phyloP scores from a whole-genome alignment of 805 yeast species.

The Wickerhamiella cacticola region DNA sequence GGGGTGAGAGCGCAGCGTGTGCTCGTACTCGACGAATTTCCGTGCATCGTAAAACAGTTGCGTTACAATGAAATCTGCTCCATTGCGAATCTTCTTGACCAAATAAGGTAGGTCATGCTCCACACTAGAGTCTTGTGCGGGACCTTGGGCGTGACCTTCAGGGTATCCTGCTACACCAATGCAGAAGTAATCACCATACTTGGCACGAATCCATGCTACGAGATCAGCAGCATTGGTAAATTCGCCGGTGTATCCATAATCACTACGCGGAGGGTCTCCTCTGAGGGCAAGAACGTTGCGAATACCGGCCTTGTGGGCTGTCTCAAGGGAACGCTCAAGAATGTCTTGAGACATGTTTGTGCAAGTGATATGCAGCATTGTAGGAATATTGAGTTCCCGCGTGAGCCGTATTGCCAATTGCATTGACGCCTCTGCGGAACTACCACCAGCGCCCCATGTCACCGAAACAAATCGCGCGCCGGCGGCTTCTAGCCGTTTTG shows the following conservation, averaged over 20 bases:
- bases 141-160: constrained; percentile 90
- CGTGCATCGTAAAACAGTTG: constrained; percentile 85
- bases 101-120: constrained; percentile 63
- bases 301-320: constrained; percentile 68
- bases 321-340: constrained; percentile 64
- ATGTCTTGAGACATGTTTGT: constrained; percentile 73
- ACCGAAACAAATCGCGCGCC: constrained; percentile 85
- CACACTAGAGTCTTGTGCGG: constrained; percentile 56
- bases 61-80: constrained; percentile 87
- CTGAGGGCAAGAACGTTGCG: constrained; percentile 82
- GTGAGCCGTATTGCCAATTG: constrained; percentile 73
- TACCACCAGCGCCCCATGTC: constrained; percentile 99
- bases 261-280: constrained; percentile 86
- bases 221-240: constrained; percentile 62
- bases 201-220: constrained; percentile 61
- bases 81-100: constrained; percentile 78
- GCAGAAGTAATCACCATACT: constrained; percentile 80
- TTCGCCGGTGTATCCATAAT: constrained; percentile 30
- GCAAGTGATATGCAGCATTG: constrained; percentile 90
- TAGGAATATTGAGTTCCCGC: constrained; percentile 64
- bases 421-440: constrained; percentile 75
- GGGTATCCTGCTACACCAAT: constrained; percentile 98
- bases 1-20: constrained; percentile 42
- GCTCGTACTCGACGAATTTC: constrained; percentile 69
- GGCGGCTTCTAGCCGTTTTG: constrained; percentile 75